These are phyloP conservation scores for Cryptococcus wingfieldii DNA, from an alignment of 1,284 basidiomycete genomes.

Conservation along the genomic window DNA sequence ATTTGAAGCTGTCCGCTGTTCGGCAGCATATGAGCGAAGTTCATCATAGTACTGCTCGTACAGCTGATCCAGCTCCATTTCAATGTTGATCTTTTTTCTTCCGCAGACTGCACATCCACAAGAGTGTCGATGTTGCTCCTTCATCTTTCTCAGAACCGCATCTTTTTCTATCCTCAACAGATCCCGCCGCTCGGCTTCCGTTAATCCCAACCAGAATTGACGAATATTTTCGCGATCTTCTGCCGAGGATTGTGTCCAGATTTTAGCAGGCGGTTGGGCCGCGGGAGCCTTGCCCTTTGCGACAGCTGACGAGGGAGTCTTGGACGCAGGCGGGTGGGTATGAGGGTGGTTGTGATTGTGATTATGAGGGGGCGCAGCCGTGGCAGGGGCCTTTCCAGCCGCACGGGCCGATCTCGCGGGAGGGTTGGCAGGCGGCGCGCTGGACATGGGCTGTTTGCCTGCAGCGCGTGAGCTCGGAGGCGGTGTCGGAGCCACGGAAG, in stretches of 20 bases:
- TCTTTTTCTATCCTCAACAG: constrained; percentile 97
- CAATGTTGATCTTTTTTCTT: constrained; percentile 96
- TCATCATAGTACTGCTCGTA: constrained; percentile 99
- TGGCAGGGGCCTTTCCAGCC: constrained; percentile 54
- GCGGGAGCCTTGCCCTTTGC: constrained; percentile 40
- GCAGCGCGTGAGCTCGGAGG: constrained; percentile 64
- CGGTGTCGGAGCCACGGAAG: constrained; percentile 41
- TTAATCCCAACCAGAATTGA: constrained; percentile 90
- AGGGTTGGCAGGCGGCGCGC: constrained; percentile 44
- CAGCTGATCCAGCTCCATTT: constrained; percentile 97
- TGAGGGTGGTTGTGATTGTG: constrained; percentile 55
- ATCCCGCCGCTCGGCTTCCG: constrained; percentile 80
- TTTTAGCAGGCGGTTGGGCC: constrained; percentile 50
- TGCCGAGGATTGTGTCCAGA: constrained; percentile 82
- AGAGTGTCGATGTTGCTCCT: constrained; percentile 94
- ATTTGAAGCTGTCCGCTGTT: constrained; percentile 85
- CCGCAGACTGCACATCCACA: constrained; percentile 96
- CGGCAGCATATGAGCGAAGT: constrained; percentile 96
- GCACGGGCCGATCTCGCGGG: constrained; percentile 50
- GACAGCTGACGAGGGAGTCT: constrained; percentile 19
- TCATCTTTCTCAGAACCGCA: constrained; percentile 95
- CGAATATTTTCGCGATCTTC: constrained; percentile 96
- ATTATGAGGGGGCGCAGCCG: constrained; percentile 51
- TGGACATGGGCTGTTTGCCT: constrained; percentile 70
- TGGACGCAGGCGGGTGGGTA: constrained; percentile 48